phyloP scores from a whole-genome alignment of 2,329 filamentous ascomycete species.

The Calonectria hawksworthii region DNA sequence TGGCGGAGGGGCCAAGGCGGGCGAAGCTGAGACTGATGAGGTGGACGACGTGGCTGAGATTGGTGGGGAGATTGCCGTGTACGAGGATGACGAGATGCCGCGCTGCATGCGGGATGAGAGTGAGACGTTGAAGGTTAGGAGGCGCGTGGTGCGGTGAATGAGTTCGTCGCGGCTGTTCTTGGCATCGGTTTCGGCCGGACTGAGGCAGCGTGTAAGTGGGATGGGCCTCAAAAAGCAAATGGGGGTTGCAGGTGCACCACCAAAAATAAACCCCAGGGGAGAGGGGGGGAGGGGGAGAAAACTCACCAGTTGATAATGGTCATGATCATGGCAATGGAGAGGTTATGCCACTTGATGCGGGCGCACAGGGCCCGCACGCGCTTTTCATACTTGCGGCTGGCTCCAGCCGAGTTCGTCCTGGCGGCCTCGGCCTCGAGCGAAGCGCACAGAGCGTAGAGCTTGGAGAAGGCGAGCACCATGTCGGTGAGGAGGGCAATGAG shows the following conservation, averaged over 20 bases:
- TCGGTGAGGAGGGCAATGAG: constrained; percentile 54
- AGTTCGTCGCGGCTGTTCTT: constrained; percentile 53
- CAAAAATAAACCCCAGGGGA: background rate
- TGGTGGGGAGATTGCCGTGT: background rate
- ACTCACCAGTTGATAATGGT: constrained; percentile 56
- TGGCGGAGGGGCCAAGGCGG: constrained; percentile 30
- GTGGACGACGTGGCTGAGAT: constrained; percentile 22
- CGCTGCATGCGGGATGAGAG: constrained; percentile 51
- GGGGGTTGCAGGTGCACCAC: background rate
- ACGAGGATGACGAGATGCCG: constrained; percentile 37
- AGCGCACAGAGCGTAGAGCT: constrained; percentile 49
- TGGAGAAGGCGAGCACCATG: constrained; percentile 52
- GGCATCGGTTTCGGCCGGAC: constrained; percentile 53
- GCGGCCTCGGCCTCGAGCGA: constrained; percentile 42
- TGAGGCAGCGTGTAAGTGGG: constrained; percentile 28
- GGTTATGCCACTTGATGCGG: constrained; percentile 54
- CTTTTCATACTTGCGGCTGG: constrained; percentile 42
- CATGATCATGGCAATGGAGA: constrained; percentile 57
- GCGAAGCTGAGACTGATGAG: constrained; percentile 34
- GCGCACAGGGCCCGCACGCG: constrained; percentile 48
- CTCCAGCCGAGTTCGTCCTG: constrained; percentile 33
- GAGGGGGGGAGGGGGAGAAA: background rate
- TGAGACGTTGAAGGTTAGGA: constrained; percentile 52
- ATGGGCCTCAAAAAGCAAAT: background rate
- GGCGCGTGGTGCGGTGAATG: constrained; percentile 49